These are phyloP conservation scores for Artomyces pyxidatus DNA, from an alignment of 768 basidiomycete genomes.

Conservation along the genomic window DNA sequence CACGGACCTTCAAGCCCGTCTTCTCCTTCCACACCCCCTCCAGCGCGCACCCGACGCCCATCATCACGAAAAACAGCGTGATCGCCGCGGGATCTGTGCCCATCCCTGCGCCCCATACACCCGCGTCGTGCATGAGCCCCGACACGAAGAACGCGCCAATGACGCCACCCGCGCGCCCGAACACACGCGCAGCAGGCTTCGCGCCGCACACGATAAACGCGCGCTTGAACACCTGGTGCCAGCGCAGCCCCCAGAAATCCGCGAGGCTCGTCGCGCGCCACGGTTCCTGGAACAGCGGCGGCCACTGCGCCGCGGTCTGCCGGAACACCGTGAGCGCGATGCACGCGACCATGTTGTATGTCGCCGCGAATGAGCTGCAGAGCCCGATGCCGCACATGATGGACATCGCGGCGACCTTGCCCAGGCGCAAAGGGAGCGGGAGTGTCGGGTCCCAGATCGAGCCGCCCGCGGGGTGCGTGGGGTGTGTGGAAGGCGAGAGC, in stretches of 20 bases:
- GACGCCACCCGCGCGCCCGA: constrained; percentile 8
- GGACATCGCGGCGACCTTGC: constrained; percentile 15
- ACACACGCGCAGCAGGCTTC: constrained; percentile 22
- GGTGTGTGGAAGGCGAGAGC: constrained; percentile 29
- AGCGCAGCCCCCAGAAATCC: constrained; percentile 54
- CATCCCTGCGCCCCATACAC: constrained; percentile 7
- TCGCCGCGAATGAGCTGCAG: constrained; percentile 9
- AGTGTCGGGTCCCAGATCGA: constrained; percentile 30
- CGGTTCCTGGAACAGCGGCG: constrained; percentile 52
- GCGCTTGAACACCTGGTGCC: constrained; percentile 64
- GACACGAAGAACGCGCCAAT: constrained; percentile 15
- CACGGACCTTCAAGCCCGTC: constrained; percentile 10
- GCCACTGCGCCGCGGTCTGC: constrained; percentile 40
- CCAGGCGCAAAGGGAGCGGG: constrained; percentile 26
- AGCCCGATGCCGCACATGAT: constrained; percentile 9
- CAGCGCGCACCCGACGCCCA: constrained; percentile 8
- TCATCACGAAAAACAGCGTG: constrained; percentile 15
- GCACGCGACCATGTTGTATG: constrained; percentile 8
- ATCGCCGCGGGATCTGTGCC: constrained; percentile 8
- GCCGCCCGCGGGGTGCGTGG: constrained; percentile 23
- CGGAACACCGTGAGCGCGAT: constrained; percentile 7
- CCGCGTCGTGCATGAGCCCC: constrained; percentile 15
- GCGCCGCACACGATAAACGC: constrained; percentile 46
- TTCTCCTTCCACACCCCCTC: constrained; percentile 7
- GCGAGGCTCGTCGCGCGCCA: constrained; percentile 50